These are phyloP conservation scores for Ricinus communis DNA, from an alignment of 345 rosid species.

Conservation along the genomic window DNA sequence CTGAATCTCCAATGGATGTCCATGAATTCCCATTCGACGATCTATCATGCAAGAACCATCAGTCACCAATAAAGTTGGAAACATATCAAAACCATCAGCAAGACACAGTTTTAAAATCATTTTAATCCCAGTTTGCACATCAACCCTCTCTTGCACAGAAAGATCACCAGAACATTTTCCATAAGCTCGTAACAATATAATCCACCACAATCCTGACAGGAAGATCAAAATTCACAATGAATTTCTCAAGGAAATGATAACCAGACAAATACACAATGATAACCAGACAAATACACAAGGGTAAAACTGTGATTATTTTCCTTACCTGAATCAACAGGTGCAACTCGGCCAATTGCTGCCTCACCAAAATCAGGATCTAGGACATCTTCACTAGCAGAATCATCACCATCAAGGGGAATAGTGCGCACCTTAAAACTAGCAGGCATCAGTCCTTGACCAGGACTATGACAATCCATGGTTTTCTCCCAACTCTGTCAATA, in stretches of 20 bases:
- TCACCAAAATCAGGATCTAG: conserved; percentile 93
- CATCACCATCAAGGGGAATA: conserved; percentile 67
- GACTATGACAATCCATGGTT: conserved; percentile 91
- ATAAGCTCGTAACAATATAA: conserved; percentile 31
- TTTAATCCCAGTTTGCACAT: conserved; percentile 91
- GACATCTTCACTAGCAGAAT: conserved; percentile 64
- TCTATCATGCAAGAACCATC: conserved; percentile 98
- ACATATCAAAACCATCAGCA: conserved; percentile 90
- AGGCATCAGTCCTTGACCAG: conserved; percentile 93
- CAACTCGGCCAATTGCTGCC: conserved; percentile 94
- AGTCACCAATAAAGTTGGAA: conserved; percentile 81
- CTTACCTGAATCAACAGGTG: conserved; percentile 81
- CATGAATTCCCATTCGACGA: conserved; percentile 93
- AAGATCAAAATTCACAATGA: background rate
- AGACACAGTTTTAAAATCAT: conserved; percentile 80
- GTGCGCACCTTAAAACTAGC: conserved; percentile 91
- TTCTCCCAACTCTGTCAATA: conserved; percentile 82
- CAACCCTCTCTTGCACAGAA: conserved; percentile 54
- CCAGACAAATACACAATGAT: background rate
- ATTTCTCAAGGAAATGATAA: background rate
- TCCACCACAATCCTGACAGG: conserved; percentile 33
- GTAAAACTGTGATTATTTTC: background rate
- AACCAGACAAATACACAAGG: background rate
- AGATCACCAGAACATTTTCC: conserved; percentile 35
- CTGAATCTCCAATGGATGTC: conserved; percentile 95